These are phyloP conservation scores for Dendrostoma leiphaemia DNA, from an alignment of 2,329 filamentous ascomycete species.

Conservation along the genomic window DNA sequence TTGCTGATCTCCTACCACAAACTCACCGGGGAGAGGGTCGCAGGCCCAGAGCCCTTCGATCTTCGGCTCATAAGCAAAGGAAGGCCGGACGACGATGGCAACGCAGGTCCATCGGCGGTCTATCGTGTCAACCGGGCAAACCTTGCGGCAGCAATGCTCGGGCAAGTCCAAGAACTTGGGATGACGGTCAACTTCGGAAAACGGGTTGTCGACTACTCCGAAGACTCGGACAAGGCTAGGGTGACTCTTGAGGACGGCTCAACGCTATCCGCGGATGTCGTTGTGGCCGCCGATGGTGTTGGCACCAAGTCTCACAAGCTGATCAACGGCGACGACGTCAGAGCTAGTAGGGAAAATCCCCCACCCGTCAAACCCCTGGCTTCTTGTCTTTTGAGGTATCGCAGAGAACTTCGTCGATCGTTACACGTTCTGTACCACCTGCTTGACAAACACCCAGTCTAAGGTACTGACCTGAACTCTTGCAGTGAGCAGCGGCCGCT, in stretches of 20 bases:
- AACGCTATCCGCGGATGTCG: slow-evolving; percentile 26
- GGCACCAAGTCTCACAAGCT: slow-evolving; percentile 26
- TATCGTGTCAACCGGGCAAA: slow-evolving; percentile 18
- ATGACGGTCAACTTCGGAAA: slow-evolving; percentile 21
- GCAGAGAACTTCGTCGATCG: too few relatives aligned
- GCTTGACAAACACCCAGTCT: too few relatives aligned
- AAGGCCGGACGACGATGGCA: slow-evolving; percentile 1
- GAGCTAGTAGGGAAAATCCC: too few relatives aligned
- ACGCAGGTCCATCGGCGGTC: not conserved
- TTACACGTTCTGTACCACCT: too few relatives aligned
- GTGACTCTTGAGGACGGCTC: slow-evolving; percentile 18
- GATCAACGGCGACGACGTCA: slow-evolving; percentile 21
- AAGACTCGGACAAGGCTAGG: slow-evolving; percentile 3
- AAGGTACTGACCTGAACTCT: too few relatives aligned
- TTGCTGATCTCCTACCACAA: slow-evolving; percentile 22
- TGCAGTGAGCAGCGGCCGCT: slow-evolving; percentile 24
- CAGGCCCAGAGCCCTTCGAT: slow-evolving; percentile 17
- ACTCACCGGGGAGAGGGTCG: slow-evolving; percentile 22
- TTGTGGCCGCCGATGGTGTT: slow-evolving; percentile 31
- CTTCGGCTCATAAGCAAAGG: slow-evolving; percentile 5
- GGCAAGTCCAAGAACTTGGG: slow-evolving; percentile 21
- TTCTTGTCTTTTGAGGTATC: too few relatives aligned
- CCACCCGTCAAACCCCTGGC: too few relatives aligned
- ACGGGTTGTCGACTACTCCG: slow-evolving; percentile 18
- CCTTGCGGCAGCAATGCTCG: slow-evolving; percentile 20